A percentile compares a stretch with the other conserved stretches of the same genome.
These are phyloP conservation scores for Plasmopara halstedii DNA, from an alignment of 352 stramenopile species.

Conservation along the genomic window DNA sequence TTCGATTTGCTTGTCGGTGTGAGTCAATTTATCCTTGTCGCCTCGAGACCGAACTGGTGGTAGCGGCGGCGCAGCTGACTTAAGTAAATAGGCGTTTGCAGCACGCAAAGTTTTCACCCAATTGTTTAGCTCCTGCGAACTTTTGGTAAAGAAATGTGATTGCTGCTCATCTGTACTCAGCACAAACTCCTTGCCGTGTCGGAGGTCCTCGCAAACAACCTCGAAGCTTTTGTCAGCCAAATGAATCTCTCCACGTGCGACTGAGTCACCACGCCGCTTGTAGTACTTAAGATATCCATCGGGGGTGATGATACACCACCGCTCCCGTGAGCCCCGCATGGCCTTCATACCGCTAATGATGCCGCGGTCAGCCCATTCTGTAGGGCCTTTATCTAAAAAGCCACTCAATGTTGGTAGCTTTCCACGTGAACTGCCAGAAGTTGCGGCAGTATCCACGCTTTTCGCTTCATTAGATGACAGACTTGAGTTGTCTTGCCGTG, in stretches of 20 bases:
- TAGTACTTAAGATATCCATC: conserved; percentile 80
- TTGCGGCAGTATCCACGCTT: conserved; percentile 10
- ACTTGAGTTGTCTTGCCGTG: conserved; percentile 28
- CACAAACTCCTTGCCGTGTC: conserved; percentile 70
- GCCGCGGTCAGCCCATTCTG: conserved; percentile 69
- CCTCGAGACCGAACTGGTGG: conserved; percentile 21
- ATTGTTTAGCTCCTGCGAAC: conserved; percentile 52
- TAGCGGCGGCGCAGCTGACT: conserved; percentile 22
- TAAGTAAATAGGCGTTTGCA: conserved; percentile 57
- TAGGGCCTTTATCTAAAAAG: conserved; percentile 83
- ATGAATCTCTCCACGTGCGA: conserved; percentile 79
- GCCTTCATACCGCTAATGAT: conserved; percentile 81
- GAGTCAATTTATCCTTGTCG: conserved; percentile 17
- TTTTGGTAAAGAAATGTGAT: conserved; percentile 82
- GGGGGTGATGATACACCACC: conserved; percentile 73
- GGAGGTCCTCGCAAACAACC: conserved; percentile 70
- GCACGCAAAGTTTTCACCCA: conserved; percentile 77
- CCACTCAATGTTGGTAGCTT: conserved; percentile 70
- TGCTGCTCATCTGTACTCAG: conserved; percentile 77
- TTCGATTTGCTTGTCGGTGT: conserved; percentile 23
- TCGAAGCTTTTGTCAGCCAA: conserved; percentile 72
- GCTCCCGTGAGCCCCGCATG: conserved; percentile 76
- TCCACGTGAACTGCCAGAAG: conserved; percentile 13
- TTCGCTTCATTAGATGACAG: conserved; percentile 9
- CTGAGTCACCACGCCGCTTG: conserved; percentile 76